Percentiles rank a stretch among this genome's conserved stretches.
Conservation (phyloP, 2,329 filamentous ascomycete genomes). For the Aspergillus piperis region DNA sequence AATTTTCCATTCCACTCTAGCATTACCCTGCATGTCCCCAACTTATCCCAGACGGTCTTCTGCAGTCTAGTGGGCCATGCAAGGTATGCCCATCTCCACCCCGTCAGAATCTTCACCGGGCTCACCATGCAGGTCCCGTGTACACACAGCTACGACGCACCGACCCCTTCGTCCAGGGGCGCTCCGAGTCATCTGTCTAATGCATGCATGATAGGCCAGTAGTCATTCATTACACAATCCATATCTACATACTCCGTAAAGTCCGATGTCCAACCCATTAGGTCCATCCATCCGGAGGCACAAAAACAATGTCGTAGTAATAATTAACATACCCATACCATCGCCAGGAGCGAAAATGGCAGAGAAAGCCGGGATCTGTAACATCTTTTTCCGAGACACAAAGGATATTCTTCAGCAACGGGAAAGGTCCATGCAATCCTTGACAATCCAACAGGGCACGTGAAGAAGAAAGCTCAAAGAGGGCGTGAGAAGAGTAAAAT, state of each 20-base stretch:
- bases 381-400: neutral
- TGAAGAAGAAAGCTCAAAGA: neutral
- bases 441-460: neutral
- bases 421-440: neutral
- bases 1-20: neutral
- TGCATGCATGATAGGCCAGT: constrained; percentile 13
- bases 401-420: neutral
- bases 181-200: neutral
- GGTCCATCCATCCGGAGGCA: constrained; percentile 9
- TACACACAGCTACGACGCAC: neutral
- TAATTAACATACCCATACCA: neutral
- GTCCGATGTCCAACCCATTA: constrained; percentile 10
- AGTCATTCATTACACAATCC: constrained; percentile 26
- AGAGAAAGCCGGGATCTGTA: neutral
- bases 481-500: neutral
- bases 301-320: constrained; percentile 7
- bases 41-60: neutral
- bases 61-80: neutral
- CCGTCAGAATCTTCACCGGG: constrained; percentile 1
- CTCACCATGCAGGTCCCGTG: neutral
- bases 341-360: neutral
- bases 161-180: neutral
- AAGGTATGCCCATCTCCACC: neutral
- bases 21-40: neutral
- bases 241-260: constrained; percentile 25